Evolutionary conservation across 352 stramenopile genomes (phyloP).

Genomic region (Globisporangium canariense): DNA sequence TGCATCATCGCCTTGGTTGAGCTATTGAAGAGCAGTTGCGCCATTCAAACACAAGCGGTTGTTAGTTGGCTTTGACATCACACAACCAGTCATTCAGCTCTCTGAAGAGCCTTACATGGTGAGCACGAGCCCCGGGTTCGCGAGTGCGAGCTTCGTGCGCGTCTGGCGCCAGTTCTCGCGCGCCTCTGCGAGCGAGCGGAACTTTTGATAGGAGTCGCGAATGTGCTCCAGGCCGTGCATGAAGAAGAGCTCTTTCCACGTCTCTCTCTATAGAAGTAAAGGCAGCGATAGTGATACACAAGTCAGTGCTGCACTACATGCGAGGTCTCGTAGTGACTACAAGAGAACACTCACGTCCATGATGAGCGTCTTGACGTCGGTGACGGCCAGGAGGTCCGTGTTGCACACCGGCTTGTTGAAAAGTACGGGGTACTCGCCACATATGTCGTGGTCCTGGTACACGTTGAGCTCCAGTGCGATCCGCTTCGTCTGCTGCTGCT

Average conservation of each 20-base stretch:
- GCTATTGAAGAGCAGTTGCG: constrained; percentile 20
- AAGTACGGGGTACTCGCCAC: constrained; percentile 60
- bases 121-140: constrained; percentile 63
- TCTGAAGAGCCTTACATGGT: constrained; percentile 42
- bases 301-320: not conserved
- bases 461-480: constrained; percentile 69
- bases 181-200: constrained; percentile 57
- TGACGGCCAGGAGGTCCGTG: constrained; percentile 61
- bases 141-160: constrained; percentile 63
- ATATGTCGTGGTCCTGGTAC: constrained; percentile 82
- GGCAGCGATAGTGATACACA: not conserved
- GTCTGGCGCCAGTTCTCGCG: constrained; percentile 78
- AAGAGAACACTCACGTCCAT: constrained; percentile 53
- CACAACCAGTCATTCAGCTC: too few relatives aligned
- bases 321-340: too few relatives aligned
- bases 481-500: constrained; percentile 36
- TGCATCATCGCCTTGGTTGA: constrained; percentile 84
- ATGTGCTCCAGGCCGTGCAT: constrained; percentile 74
- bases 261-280: constrained; percentile 29
- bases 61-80: not conserved
- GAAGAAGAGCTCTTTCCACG: constrained; percentile 77
- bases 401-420: constrained; percentile 59
- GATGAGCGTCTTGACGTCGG: constrained; percentile 74
- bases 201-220: constrained; percentile 43
- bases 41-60: too few relatives aligned